phyloP scores from a whole-genome alignment of 2,329 filamentous ascomycete species.

The Beauveria asiatica region DNA sequence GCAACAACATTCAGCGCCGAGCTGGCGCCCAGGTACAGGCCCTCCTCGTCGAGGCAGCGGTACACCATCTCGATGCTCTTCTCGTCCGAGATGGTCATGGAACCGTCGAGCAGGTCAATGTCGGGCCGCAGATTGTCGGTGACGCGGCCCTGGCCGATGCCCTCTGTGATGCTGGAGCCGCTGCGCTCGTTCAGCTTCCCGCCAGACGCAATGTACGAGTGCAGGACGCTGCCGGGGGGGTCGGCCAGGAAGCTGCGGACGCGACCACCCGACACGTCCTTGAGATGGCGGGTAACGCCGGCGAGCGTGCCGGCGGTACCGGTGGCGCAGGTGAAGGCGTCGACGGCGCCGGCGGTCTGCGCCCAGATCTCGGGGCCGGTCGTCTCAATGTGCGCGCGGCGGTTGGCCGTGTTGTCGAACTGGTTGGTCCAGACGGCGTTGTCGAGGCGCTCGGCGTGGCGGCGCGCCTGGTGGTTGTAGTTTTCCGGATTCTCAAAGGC shows the following conservation, averaged over 20 bases:
- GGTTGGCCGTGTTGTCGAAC: slow-evolving; percentile 94
- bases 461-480: slow-evolving; percentile 92
- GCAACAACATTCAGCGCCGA: slow-evolving; percentile 92
- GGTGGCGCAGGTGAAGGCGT: slow-evolving; percentile 92
- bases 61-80: slow-evolving; percentile 98
- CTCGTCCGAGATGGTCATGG: slow-evolving; percentile 77
- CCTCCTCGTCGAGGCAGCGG: slow-evolving; percentile 89
- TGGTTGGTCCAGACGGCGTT: slow-evolving; percentile 99
- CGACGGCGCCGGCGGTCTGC: slow-evolving; percentile 76
- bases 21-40: slow-evolving; percentile 88
- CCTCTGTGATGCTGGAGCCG: slow-evolving; percentile 90
- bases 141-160: slow-evolving; percentile 90
- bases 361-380: slow-evolving; percentile 97
- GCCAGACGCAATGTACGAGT: slow-evolving; percentile 81
- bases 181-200: slow-evolving; percentile 73
- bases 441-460: slow-evolving; percentile 77
- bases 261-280: slow-evolving; percentile 66
- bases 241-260: slow-evolving; percentile 90
- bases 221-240: slow-evolving; percentile 85
- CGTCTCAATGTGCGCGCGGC: slow-evolving; percentile 89
- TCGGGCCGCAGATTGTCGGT: slow-evolving; percentile 92
- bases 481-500: slow-evolving; percentile 92
- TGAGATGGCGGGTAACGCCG: slow-evolving; percentile 80
- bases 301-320: slow-evolving; percentile 89
- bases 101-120: slow-evolving; percentile 74